A percentile compares a stretch with the other conserved stretches of the same genome.
Evolutionary conservation across 2,329 filamentous ascomycete genomes (phyloP).

Genomic region (Samsoniella hepiali): DNA sequence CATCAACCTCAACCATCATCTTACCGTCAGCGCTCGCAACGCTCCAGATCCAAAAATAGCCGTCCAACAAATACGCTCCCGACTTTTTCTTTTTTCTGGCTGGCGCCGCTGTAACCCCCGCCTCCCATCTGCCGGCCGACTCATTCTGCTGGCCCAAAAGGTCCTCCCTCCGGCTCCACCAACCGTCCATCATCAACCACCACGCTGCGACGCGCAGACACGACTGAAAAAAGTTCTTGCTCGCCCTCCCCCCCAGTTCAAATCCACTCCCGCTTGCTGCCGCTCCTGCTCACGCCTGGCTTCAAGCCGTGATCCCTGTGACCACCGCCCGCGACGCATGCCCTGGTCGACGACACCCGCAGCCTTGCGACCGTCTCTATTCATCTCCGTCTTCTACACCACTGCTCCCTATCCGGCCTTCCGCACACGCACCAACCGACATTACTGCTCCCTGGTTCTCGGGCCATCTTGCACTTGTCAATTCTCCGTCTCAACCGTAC

Average conservation of each 20-base stretch:
- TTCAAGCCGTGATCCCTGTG: constrained; percentile 1
- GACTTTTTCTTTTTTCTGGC: neutral
- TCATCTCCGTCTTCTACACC: constrained; percentile 1
- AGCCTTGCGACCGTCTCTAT: constrained; percentile 9
- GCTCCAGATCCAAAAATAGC: constrained; percentile 6
- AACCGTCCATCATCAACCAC: constrained; percentile 13
- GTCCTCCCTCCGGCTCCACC: constrained; percentile 10
- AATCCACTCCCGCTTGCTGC: neutral
- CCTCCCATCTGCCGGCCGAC: constrained; percentile 14
- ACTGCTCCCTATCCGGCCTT: constrained; percentile 13
- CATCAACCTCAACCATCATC: constrained; percentile 3
- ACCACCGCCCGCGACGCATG: neutral
- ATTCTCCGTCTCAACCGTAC: constrained; percentile 14
- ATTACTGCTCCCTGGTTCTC: neutral
- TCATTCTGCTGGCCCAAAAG: constrained; percentile 7
- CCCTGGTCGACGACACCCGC: neutral
- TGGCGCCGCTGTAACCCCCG: constrained; percentile 1
- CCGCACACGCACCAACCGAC: constrained; percentile 5
- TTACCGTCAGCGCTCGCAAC: neutral
- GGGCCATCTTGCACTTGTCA: neutral
- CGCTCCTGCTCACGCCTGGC: neutral
- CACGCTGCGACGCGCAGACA: constrained; percentile 5
- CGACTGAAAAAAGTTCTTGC: constrained; percentile 1
- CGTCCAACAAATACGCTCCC: neutral
- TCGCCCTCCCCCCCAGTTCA: neutral